A percentile compares a stretch with the other conserved stretches of the same genome.
phyloP scores from a whole-genome alignment of 2,329 filamentous ascomycete genomes.

The Xylariales sp. region DNA sequence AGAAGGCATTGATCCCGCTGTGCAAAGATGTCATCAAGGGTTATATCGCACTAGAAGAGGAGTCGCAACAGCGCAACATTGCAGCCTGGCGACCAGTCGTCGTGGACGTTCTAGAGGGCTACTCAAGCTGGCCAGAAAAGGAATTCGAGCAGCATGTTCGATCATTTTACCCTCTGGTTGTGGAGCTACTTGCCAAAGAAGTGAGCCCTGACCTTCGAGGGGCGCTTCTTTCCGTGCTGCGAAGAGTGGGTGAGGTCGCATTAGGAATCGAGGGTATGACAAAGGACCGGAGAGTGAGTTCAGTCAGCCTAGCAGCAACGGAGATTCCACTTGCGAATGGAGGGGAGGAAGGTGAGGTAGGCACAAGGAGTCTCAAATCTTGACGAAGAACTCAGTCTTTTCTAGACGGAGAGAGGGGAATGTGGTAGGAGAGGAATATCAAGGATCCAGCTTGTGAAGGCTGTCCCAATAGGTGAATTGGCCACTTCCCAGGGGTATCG shows the following conservation, averaged over 20 bases:
- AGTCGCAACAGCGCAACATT: conserved; percentile 95
- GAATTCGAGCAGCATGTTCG: conserved; percentile 77
- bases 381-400: too few species aligned
- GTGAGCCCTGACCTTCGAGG: conserved; percentile 73
- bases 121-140: conserved; percentile 72
- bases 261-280: conserved; percentile 52
- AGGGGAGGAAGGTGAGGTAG: conserved; percentile 11
- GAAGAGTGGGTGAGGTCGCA: conserved; percentile 76
- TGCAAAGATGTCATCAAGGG: conserved; percentile 90
- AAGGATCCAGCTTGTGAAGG: too few species aligned
- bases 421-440: too few species aligned
- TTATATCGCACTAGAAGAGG: conserved; percentile 85
- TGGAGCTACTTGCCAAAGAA: conserved; percentile 80
- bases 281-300: conserved; percentile 33
- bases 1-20: conserved; percentile 86
- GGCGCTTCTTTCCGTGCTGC: conserved; percentile 72
- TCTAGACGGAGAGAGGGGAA: too few species aligned
- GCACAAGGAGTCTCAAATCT: conserved; percentile 4
- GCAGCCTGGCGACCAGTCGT: conserved; percentile 96
- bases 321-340: conserved; percentile 7
- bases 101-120: conserved; percentile 93
- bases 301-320: conserved; percentile 27
- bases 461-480: too few species aligned
- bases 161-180: conserved; percentile 80
- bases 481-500: too few species aligned